Percentiles rank a stretch among this genome's conserved stretches.
Evolutionary conservation across 345 rosid genomes (phyloP).

Genomic region (Eucalyptus cloeziana): DNA sequence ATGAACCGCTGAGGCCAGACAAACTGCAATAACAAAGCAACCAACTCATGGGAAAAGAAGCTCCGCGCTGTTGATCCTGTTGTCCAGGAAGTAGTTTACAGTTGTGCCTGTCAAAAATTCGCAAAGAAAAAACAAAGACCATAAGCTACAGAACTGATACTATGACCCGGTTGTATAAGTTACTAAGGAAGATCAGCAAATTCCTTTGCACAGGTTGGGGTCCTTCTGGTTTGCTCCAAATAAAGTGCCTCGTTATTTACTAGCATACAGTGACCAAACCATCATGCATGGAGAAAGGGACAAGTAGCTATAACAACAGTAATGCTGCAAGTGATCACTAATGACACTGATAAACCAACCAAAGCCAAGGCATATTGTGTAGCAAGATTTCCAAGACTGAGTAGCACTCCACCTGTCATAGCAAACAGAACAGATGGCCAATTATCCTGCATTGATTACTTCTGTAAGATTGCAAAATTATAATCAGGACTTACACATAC

Average conservation of each 20-base stretch:
- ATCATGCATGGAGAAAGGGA: background rate
- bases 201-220: background rate
- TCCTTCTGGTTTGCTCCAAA: background rate
- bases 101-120: conserved; percentile 40
- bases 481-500: background rate
- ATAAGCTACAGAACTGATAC: background rate
- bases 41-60: conserved; percentile 73
- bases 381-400: conserved; percentile 62
- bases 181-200: background rate
- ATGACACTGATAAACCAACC: conserved; percentile 69
- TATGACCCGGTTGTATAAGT: background rate
- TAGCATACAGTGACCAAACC: background rate
- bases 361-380: conserved; percentile 76
- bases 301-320: conserved; percentile 57
- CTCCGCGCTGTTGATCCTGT: conserved; percentile 55
- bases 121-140: background rate
- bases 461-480: background rate
- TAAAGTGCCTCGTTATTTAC: background rate
- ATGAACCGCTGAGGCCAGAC: conserved; percentile 75
- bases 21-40: conserved; percentile 69
- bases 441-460: conserved; percentile 25
- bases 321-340: conserved; percentile 62
- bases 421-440: conserved; percentile 76
- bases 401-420: conserved; percentile 58
- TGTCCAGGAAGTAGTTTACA: conserved; percentile 69